Evolutionary conservation across 768 basidiomycete species (phyloP), one percentile per base, ranked within the genome.

Genomic region (Auricularia sp.): DNA sequence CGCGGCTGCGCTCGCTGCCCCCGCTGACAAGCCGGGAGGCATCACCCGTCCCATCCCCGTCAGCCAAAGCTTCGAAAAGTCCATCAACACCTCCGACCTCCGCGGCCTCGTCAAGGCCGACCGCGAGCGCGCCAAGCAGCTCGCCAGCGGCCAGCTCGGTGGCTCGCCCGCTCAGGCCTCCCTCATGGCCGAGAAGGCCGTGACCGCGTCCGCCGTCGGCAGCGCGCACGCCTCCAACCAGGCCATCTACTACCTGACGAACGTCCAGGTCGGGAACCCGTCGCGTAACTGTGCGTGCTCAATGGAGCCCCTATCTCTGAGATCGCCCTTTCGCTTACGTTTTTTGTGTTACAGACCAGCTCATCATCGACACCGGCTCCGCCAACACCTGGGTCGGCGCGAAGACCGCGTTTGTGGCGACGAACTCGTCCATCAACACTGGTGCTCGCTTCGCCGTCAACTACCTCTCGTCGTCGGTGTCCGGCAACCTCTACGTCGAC

Each of bases 401-500:
- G 39, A 64, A 34, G 21, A 59, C 62, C 0, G 14, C 39, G 44
- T 76, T 74, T 44, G 29, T 51, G 10, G 62, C 63, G 6, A 70
- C 72, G 3, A 67, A 33, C 36, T 66, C 66, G 3, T 70, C 71
- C 33, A 16, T 59, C 10, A 39, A 67, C 62, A 73, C 72, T 21
- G 72, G 70, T 3, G 59, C 66, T 1, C n/a, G 61, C 34, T 65
- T 68, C 11, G 39, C 42, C 11, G 53, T 59, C 56, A 64, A 39
- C 44, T 47, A 42, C 47, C 56, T n/a, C 8, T n/a, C 11, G 47
- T 16, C 51, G 54, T 51, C 47, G 7, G 68, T 77, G 11, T 78
- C 80, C 63, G 80, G 80, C 12, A 72, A 80, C 60, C 72, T 81
- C 12, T 35, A 63, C 54, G 29, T 44, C 33, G 64, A 65, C 61